Conservation (phyloP, 202 grass and related monocot species). For the Carex arenaria region DNA sequence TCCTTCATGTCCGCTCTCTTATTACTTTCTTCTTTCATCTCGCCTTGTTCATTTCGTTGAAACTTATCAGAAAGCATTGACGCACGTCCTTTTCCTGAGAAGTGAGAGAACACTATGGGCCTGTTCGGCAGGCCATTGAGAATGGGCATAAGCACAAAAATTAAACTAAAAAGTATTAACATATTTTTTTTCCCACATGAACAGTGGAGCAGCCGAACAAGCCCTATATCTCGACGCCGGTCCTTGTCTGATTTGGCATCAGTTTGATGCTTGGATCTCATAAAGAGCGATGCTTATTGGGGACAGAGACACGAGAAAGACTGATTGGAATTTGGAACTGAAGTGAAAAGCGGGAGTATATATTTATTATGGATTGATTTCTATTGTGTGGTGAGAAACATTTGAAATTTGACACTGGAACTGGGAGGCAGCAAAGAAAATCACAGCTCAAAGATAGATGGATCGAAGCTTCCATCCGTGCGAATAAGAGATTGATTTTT, state of each 20-base stretch:
- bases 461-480: too few relatives aligned
- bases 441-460: background rate
- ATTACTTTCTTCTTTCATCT: too few relatives aligned
- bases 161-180: too few relatives aligned
- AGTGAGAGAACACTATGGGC: background rate
- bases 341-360: background rate
- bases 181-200: too few relatives aligned
- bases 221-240: background rate
- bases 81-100: background rate
- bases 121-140: too few relatives aligned
- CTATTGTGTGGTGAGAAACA: background rate
- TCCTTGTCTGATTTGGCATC: constrained; percentile 6
- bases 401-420: background rate
- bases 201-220: too few relatives aligned
- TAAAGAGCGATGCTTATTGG: background rate
- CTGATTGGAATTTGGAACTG: background rate
- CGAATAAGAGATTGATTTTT: too few relatives aligned
- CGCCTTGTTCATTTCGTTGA: background rate
- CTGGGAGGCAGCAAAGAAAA: too few relatives aligned
- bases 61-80: background rate
- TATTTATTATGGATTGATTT: background rate
- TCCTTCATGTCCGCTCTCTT: too few relatives aligned
- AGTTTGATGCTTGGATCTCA: background rate
- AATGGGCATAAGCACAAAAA: too few relatives aligned
- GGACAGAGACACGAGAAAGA: background rate